Evolutionary conservation across 257 asterid species (phyloP).

Genomic region (Nicotiana otophora): DNA sequence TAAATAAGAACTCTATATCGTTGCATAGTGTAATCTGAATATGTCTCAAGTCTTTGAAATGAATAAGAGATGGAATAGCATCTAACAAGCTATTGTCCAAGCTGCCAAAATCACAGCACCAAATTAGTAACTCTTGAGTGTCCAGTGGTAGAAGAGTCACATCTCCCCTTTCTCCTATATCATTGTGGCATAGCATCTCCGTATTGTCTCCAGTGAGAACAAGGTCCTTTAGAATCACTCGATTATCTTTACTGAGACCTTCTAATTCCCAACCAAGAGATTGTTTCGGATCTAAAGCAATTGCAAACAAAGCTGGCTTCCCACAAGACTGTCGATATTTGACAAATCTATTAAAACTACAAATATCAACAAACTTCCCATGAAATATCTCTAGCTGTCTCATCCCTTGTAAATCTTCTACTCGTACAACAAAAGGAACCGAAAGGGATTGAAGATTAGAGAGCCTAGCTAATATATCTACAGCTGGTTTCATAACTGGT

Average conservation of each 20-base stretch:
- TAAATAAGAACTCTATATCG: conserved; percentile 20
- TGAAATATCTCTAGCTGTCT: not conserved
- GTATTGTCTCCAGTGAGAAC: not conserved
- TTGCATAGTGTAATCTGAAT: not conserved
- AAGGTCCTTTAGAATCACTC: not conserved
- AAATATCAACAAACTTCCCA: not conserved
- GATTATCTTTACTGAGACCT: not conserved
- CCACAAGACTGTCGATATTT: not conserved
- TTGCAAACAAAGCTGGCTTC: not conserved
- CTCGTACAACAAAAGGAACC: not conserved
- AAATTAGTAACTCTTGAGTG: not conserved
- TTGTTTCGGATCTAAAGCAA: not conserved
- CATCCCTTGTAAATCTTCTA: not conserved
- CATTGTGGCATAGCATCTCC: not conserved
- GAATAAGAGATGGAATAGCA: conserved; percentile 5
- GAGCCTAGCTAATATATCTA: not conserved
- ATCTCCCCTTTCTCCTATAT: not conserved
- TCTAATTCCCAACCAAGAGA: not conserved
- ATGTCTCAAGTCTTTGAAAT: not conserved
- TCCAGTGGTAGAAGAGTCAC: conserved; percentile 14
- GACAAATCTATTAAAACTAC: not conserved
- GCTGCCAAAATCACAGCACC: not conserved
- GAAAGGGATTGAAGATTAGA: not conserved
- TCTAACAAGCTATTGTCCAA: conserved; percentile 15
- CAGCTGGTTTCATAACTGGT: not conserved